Base-by-base conservation (phyloP, 2,329 filamentous ascomycete species). In the Hypomyces perniciosus region DNA sequence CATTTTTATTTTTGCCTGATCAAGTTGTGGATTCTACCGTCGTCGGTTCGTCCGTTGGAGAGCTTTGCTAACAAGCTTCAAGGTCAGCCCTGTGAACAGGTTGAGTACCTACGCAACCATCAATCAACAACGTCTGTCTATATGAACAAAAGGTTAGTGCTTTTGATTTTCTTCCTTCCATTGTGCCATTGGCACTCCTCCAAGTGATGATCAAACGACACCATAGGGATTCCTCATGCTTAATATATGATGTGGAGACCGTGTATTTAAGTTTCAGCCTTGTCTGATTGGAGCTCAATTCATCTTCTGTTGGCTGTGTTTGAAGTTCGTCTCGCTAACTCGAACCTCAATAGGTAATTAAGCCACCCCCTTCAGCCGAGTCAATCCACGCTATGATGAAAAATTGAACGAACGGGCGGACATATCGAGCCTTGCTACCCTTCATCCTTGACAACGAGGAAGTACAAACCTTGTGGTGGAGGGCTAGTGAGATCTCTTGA, bases 321-420 rank as follows among this genome's bases (percentile, higher is more conserved):
- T 48, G 41, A 52, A 49, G 37, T 55, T 53, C 50, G 53, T 53
- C 54, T 61, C 62, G 65, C 70, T 76, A 70, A 76, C 68, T 55
- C 50, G 51, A 47, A 54, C 53, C 59, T 58, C 55, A 61, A 62
- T 60, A 80, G 76, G 75, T 78, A 78, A 55, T 46, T 58, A 35
- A 26, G 45, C 30, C 35, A 9, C 13, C 33, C 13, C 13, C 31
- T 33, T 29, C 31, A 46, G 37, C 47, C 49, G 56, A 37, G 55
- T 35, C 44, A 44, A 41, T 52, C 56, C 63, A 69, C 68, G 64
- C 57, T 63, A 77, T 83, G 80, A 83, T 72, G 80, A 83, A 77
- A 71, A 70, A 69, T 81, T 83, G 79, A 81, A 83, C 80, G 80
- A 83, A 83, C 80, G 80, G 80, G 80, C 80, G 80, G 80, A 82